These are phyloP conservation scores for Sophora flavescens DNA, from an alignment of 306 rosid species.

Conservation along the genomic window DNA sequence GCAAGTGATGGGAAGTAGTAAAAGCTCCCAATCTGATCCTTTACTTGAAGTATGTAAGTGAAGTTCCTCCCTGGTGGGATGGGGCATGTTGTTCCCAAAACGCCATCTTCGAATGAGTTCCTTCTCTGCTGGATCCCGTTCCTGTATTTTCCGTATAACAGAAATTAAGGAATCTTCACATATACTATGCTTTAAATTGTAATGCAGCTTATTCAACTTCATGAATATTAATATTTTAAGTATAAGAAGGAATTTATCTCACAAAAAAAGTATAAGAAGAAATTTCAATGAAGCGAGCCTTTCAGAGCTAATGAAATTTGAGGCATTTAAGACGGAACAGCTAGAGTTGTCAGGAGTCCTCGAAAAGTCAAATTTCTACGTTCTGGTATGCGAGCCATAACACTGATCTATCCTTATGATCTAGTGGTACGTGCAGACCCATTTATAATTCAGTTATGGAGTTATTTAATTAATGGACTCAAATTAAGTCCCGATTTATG, in stretches of 20 bases:
- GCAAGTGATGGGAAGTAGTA: constrained; percentile 94
- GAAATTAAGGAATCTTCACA: not conserved
- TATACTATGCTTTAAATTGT: not conserved
- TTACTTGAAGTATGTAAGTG: constrained; percentile 93
- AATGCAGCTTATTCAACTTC: not conserved
- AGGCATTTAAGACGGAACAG: not conserved
- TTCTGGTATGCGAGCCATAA: not conserved
- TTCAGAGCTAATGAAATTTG: not conserved
- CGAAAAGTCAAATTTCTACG: not conserved
- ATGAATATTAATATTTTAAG: too few relatives aligned
- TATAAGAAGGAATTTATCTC: too few relatives aligned
- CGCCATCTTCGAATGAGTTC: constrained; percentile 91
- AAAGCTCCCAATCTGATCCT: constrained; percentile 96
- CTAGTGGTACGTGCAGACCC: not conserved
- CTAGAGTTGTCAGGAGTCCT: not conserved
- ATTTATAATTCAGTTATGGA: not conserved
- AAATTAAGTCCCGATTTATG: not conserved
- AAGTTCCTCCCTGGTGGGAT: constrained; percentile 92
- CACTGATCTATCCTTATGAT: not conserved
- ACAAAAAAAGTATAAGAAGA: too few relatives aligned
- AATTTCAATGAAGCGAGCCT: too few relatives aligned
- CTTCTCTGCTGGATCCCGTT: constrained; percentile 90
- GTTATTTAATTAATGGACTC: not conserved
- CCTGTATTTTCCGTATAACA: constrained; percentile 54
- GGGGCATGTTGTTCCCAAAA: constrained; percentile 92